phyloP scores from a whole-genome alignment of 805 yeast genomes.

The Kluyveromyces nonfermentans region DNA sequence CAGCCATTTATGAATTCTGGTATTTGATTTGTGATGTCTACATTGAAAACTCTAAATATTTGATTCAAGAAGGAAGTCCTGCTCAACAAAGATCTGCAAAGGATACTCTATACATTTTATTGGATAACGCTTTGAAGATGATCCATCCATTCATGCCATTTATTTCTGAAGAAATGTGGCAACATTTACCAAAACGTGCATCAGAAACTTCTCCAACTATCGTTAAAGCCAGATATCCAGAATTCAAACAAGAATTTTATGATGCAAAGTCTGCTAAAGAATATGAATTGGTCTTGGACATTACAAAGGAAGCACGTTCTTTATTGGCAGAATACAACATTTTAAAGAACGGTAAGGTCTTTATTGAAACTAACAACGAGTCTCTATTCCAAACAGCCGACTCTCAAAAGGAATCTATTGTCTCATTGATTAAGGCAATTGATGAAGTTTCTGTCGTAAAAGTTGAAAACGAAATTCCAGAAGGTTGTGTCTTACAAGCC shows the following conservation, averaged over 20 bases:
- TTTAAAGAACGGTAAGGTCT: slow-evolving; percentile 78
- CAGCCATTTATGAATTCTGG: slow-evolving; percentile 90
- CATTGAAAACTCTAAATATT: slow-evolving; percentile 92
- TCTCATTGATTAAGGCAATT: slow-evolving; percentile 86
- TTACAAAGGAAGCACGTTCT: slow-evolving; percentile 88
- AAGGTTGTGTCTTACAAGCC: slow-evolving; percentile 82
- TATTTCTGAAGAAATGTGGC: slow-evolving; percentile 98
- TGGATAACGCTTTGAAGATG: slow-evolving; percentile 82
- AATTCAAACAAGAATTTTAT: slow-evolving; percentile 47
- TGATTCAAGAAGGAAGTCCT: slow-evolving; percentile 84
- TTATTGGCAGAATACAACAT: slow-evolving; percentile 84
- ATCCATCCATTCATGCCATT: slow-evolving; percentile 99
- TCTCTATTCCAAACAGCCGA: slow-evolving; percentile 42
- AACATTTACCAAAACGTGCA: slow-evolving; percentile 84
- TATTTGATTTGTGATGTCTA: slow-evolving; percentile 92
- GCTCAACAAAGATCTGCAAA: slow-evolving; percentile 82
- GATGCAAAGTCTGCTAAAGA: slow-evolving; percentile 59
- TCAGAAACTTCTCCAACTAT: slow-evolving; percentile 63
- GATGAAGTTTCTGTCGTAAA: slow-evolving; percentile 60
- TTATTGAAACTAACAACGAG: slow-evolving; percentile 54
- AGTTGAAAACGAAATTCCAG: slow-evolving; percentile 52
- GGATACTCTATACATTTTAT: slow-evolving; percentile 86
- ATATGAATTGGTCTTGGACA: slow-evolving; percentile 75
- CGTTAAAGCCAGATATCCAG: slow-evolving; percentile 74
- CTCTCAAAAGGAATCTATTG: slow-evolving; percentile 77